phyloP scores from a whole-genome alignment of 345 rosid genomes.

The Anacardium occidentale region DNA sequence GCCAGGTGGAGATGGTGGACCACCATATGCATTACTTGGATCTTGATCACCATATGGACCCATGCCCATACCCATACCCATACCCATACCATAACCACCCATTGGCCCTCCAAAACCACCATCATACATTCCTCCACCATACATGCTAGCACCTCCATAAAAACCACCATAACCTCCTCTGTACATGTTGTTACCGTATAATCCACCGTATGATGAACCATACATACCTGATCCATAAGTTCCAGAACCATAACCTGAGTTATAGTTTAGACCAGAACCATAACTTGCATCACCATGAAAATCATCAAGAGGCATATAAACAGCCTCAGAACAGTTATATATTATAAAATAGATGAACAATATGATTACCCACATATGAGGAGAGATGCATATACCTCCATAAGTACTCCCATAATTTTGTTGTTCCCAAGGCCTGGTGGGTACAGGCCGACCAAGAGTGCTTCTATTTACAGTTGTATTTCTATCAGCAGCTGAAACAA shows the following conservation, averaged over 20 bases:
- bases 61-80: too few relatives aligned
- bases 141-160: constrained; percentile 64
- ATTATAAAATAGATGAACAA: neutral
- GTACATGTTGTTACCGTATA: constrained; percentile 73
- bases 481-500: constrained; percentile 48
- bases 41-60: constrained; percentile 80
- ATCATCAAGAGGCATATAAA: constrained; percentile 11
- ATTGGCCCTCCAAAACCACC: constrained; percentile 69
- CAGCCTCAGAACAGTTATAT: neutral
- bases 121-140: constrained; percentile 45
- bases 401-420: constrained; percentile 55
- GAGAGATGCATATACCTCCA: constrained; percentile 44
- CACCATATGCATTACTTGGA: constrained; percentile 80
- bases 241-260: constrained; percentile 72
- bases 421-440: constrained; percentile 89
- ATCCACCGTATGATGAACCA: constrained; percentile 60
- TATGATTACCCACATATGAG: neutral
- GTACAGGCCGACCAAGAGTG: constrained; percentile 64
- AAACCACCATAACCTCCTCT: constrained; percentile 86
- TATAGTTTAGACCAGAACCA: constrained; percentile 41
- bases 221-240: constrained; percentile 71
- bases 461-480: constrained; percentile 48
- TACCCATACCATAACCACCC: constrained; percentile 96
- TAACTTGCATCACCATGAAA: constrained; percentile 50
- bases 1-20: constrained; percentile 89